These are phyloP conservation scores for Scutellospora calospora DNA, from an alignment of 371 early-diverging fungal species.

Conservation along the genomic window DNA sequence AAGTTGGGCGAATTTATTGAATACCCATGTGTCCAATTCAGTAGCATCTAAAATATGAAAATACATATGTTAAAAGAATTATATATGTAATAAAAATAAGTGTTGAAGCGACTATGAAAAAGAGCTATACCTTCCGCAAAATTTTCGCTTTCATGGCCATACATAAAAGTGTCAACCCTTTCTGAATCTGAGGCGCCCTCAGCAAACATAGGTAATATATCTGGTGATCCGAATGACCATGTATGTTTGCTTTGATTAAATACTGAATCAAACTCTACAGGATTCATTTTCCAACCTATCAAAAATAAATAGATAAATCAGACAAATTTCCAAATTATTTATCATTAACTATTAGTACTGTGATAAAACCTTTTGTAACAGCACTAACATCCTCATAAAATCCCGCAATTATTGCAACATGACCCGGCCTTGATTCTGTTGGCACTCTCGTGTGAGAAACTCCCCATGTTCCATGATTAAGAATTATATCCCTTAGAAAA, in stretches of 20 bases:
- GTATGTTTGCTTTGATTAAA: constrained; percentile 92
- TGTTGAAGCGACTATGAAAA: background rate
- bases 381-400: constrained; percentile 98
- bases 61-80: background rate
- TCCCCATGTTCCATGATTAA: constrained; percentile 83
- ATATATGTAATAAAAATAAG: too few species aligned
- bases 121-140: constrained; percentile 81
- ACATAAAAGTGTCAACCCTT: constrained; percentile 90
- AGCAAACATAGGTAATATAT: constrained; percentile 96
- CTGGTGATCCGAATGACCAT: constrained; percentile 98
- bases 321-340: background rate
- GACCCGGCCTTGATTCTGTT: constrained; percentile 97
- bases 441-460: constrained; percentile 97
- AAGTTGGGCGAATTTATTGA: constrained; percentile 67
- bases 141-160: constrained; percentile 87
- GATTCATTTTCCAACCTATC: constrained; percentile 95
- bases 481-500: constrained; percentile 70
- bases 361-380: constrained; percentile 83
- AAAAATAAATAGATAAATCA: background rate
- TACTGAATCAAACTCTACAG: constrained; percentile 95
- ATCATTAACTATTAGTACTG: constrained; percentile 2
- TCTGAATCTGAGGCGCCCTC: constrained; percentile 84
- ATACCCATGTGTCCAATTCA: constrained; percentile 90
- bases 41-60: constrained; percentile 71
- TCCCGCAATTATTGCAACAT: constrained; percentile 96